A percentile compares a stretch with the other conserved stretches of the same genome.
These are phyloP conservation scores for Albifimbria verrucaria DNA, from an alignment of 2,329 filamentous ascomycete species.

Conservation along the genomic window DNA sequence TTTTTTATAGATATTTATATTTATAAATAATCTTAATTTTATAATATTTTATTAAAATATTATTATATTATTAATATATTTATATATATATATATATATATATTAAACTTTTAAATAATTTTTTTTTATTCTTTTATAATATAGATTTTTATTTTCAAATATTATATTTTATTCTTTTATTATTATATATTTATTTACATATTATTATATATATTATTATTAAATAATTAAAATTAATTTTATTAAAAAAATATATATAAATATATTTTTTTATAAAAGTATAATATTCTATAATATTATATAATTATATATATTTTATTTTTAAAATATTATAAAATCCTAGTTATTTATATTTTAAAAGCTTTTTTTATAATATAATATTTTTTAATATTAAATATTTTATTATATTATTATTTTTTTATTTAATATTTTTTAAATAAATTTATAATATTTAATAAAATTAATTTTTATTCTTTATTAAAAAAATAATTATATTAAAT, in stretches of 20 bases:
- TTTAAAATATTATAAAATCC: background rate
- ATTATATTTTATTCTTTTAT: background rate
- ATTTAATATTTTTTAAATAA: background rate
- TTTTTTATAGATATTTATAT: background rate
- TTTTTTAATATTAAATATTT: background rate
- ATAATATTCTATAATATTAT: background rate
- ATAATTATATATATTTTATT: constrained; percentile 2
- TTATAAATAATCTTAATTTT: background rate
- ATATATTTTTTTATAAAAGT: background rate
- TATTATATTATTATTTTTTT: background rate
- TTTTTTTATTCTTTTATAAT: background rate
- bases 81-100: background rate
- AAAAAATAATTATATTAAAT: background rate
- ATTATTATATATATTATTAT: background rate
- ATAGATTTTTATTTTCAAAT: background rate
- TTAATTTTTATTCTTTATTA: constrained; percentile 1
- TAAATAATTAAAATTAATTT: background rate
- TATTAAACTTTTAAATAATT: background rate
- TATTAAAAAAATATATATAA: background rate
- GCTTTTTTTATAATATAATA: background rate
- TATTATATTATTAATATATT: background rate
- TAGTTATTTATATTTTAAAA: background rate
- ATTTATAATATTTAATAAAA: constrained; percentile 4
- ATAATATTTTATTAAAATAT: background rate
- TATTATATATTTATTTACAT: background rate